Conservation (phyloP, 257 asterid species). For the Schizonepeta tenuifolia region DNA sequence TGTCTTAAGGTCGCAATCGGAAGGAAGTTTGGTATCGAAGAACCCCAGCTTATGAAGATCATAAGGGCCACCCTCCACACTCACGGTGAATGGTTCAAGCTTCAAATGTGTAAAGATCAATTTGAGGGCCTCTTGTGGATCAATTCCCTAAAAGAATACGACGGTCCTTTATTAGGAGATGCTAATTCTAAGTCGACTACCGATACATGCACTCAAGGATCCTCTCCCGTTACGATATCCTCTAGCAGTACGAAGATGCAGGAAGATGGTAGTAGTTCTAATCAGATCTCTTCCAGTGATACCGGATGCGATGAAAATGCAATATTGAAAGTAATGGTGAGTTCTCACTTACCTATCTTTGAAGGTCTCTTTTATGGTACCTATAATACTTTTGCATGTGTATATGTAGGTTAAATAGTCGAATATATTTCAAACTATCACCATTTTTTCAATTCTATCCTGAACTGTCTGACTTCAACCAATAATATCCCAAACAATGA, state of each 20-base stretch:
- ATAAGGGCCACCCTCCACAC: constrained; percentile 74
- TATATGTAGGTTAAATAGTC: no score
- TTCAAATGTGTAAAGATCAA: constrained; percentile 95
- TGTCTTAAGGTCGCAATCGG: constrained; percentile 86
- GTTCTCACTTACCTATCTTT: constrained; percentile 37
- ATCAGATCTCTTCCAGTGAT: constrained; percentile 67
- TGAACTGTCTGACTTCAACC: no score
- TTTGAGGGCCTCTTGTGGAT: constrained; percentile 85
- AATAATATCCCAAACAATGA: no score
- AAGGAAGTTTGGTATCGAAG: constrained; percentile 80
- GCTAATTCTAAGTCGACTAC: constrained; percentile 55
- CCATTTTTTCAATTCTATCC: no score
- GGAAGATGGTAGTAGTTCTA: constrained; percentile 80
- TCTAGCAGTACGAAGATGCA: constrained; percentile 59
- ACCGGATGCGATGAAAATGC: constrained; percentile 85
- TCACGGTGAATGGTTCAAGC: constrained; percentile 93
- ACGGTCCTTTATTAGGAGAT: constrained; percentile 59
- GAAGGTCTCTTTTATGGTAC: neutral
- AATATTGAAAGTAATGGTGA: constrained; percentile 94
- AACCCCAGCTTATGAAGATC: constrained; percentile 96
- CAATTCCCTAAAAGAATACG: constrained; percentile 69
- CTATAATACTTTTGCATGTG: neutral
- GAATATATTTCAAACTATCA: no score
- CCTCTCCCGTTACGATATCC: constrained; percentile 71
- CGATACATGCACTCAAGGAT: constrained; percentile 71